Percentiles rank a stretch among this genome's conserved stretches.
These are phyloP conservation scores for Scheffersomyces ergatensis DNA, from an alignment of 805 yeast genomes.

Conservation along the genomic window DNA sequence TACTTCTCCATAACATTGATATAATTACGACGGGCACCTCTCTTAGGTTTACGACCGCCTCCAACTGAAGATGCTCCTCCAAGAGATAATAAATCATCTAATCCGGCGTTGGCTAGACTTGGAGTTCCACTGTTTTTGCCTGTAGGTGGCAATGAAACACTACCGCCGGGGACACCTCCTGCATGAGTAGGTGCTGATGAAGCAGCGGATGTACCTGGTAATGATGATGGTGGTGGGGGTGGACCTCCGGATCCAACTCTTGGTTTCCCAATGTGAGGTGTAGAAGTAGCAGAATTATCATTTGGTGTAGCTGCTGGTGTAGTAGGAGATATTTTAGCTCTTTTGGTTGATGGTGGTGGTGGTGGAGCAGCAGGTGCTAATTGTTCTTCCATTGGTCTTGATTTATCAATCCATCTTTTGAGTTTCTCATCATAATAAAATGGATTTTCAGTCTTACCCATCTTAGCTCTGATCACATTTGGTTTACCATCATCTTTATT, in stretches of 20 bases:
- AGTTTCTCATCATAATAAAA: slow-evolving; percentile 81
- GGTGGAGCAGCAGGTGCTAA: slow-evolving; percentile 54
- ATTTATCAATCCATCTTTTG: slow-evolving; percentile 82
- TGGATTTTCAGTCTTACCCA: slow-evolving; percentile 67
- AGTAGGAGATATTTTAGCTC: slow-evolving; percentile 10
- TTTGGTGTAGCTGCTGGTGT: slow-evolving; percentile 4
- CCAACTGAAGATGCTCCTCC: slow-evolving; percentile 20
- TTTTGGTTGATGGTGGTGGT: slow-evolving; percentile 56
- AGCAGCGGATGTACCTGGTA: slow-evolving; percentile 6
- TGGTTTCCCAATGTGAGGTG: slow-evolving; percentile 3
- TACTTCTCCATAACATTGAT: slow-evolving; percentile 27
- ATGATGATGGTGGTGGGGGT: slow-evolving; percentile 6
- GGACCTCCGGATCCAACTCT: slow-evolving; percentile 1
- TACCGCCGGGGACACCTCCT: slow-evolving; percentile 5
- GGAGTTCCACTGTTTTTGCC: slow-evolving; percentile 9
- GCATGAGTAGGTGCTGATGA: slow-evolving; percentile 9
- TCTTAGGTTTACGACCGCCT: slow-evolving; percentile 22
- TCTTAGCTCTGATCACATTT: slow-evolving; percentile 77
- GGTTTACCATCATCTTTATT: slow-evolving; percentile 58
- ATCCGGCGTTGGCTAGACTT: slow-evolving; percentile 38
- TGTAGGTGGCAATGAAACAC: slow-evolving; percentile 8
- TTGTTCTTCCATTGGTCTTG: slow-evolving; percentile 65
- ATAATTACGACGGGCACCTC: slow-evolving; percentile 32
- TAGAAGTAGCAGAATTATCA: slow-evolving; percentile 5
- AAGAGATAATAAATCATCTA: slow-evolving; percentile 37